Conservation (phyloP, 148 eudicot genomes). For the Camellia sinensis region DNA sequence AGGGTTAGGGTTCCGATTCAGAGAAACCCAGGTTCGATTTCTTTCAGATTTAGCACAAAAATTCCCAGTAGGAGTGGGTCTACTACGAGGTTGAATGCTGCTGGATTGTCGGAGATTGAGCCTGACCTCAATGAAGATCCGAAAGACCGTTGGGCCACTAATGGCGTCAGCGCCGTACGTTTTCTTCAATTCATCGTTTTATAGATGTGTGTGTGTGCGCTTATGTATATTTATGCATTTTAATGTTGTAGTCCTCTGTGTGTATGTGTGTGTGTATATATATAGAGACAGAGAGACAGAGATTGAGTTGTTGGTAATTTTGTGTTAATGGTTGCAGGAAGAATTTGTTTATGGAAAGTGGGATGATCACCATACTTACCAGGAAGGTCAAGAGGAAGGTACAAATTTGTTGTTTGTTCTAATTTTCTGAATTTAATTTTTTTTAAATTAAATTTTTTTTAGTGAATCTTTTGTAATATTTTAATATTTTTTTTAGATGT, state of each 20-base stretch:
- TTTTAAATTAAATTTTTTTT: no score
- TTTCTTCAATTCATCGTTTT: background rate
- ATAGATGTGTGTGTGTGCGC: background rate
- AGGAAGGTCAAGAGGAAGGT: constrained; percentile 71
- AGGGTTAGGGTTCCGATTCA: constrained; percentile 16
- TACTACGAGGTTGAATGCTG: constrained; percentile 47
- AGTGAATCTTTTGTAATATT: no score
- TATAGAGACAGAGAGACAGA: background rate
- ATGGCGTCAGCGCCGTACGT: constrained; percentile 51
- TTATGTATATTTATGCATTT: no score
- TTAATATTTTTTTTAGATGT: no score
- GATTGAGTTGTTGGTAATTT: background rate
- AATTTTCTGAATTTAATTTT: no score
- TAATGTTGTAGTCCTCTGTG: no score
- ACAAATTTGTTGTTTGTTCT: background rate
- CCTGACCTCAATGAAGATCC: constrained; percentile 87
- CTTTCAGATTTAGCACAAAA: background rate
- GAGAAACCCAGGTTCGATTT: constrained; percentile 5
- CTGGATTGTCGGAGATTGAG: constrained; percentile 71
- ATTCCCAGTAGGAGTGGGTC: constrained; percentile 7
- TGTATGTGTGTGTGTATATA: background rate
- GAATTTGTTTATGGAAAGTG: constrained; percentile 67
- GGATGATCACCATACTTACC: constrained; percentile 76
- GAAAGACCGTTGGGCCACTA: constrained; percentile 66
- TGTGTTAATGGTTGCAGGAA: constrained; percentile 44